Base-by-base conservation (phyloP, 1,284 basidiomycete genomes). In the Malassezia yamatoensis region DNA sequence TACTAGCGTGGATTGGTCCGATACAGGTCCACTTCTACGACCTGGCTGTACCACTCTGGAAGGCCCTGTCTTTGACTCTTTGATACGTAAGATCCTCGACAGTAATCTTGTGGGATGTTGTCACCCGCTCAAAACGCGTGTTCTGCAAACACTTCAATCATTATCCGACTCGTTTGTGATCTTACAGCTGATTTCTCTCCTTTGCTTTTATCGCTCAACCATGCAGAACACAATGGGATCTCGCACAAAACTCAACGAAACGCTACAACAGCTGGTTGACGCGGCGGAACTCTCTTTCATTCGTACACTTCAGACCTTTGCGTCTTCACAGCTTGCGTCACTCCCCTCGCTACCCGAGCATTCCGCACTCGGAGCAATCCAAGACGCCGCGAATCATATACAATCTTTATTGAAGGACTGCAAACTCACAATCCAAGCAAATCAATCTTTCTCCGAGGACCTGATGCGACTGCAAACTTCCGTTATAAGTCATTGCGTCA, bases 161-260 rank as follows among this genome's bases (percentile, higher is more conserved):
- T 91, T 96, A 74, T 90, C 96, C 74, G 90, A 88, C 62, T 85
- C 86, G 59, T 89, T 96, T 56, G 83, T 86, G 49, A 83, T 86
- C 0, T 96, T 93, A 77, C 88, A 88, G 72, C 84, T 98, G 50
- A 85, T 88, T 41, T 94, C 90, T 65, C 79, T 96, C n/a, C 77
- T 98, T 3, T 87, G 93, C 64, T 98, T 96, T 73, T 98, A 96
- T 75, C 80, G 85, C 70, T 76, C 88, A 18, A 96, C 90, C 0
- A 94, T 98, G 90, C 80, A 83, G 49, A 81, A 87, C 57, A 96
- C 91, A 0, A 85, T 96, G 47, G 91, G 93, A 0, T 79, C 81
- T 11, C 79, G 85, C 7, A 88, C 91, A 0, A 64, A 85, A 32
- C 78, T 96, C 54, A 86, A 85, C 2, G 80, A 78, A 58, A 85